Percentiles rank a stretch among this genome's conserved stretches.
These are phyloP conservation scores for Backusella parvicylindrica DNA, from an alignment of 192 early-diverging fungal species.

Conservation along the genomic window DNA sequence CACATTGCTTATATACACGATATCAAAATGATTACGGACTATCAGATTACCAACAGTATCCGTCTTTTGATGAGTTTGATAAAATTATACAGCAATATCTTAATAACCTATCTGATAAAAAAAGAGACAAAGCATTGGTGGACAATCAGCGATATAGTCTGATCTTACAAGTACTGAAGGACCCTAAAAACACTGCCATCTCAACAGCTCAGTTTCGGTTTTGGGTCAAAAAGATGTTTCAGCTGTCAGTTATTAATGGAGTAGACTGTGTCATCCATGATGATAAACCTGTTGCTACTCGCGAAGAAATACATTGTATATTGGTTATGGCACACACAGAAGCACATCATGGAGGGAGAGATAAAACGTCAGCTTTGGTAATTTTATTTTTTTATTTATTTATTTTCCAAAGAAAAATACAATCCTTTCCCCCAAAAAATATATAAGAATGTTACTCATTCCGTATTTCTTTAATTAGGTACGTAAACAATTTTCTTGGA, in stretches of 20 bases:
- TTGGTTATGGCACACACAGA: constrained; percentile 43
- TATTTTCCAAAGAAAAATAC: neutral
- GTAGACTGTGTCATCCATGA: constrained; percentile 43
- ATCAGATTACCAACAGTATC: constrained; percentile 31
- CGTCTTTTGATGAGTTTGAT: constrained; percentile 39
- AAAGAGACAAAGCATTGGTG: constrained; percentile 46
- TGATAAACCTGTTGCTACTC: constrained; percentile 47
- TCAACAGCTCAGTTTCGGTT: constrained; percentile 53
- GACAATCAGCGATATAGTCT: constrained; percentile 41
- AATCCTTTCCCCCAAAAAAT: neutral
- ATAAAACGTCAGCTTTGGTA: constrained; percentile 52
- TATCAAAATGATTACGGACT: constrained; percentile 1
- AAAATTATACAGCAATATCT: constrained; percentile 44
- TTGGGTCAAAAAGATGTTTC: constrained; percentile 55
- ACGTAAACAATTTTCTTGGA: constrained; percentile 30
- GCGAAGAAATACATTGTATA: constrained; percentile 43
- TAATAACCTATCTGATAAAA: constrained; percentile 44
- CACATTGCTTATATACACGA: neutral
- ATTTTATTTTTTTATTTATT: neutral
- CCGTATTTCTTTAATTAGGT: constrained; percentile 12
- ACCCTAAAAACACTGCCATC: constrained; percentile 47
- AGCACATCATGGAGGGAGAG: constrained; percentile 46
- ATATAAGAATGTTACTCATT: constrained; percentile 17
- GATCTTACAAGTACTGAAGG: constrained; percentile 47
- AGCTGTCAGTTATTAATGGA: constrained; percentile 22